Evolutionary conservation across 441 rosid genomes (phyloP), one percentile per base, ranked within the genome.

Genomic region (Jatropha podagrica): DNA sequence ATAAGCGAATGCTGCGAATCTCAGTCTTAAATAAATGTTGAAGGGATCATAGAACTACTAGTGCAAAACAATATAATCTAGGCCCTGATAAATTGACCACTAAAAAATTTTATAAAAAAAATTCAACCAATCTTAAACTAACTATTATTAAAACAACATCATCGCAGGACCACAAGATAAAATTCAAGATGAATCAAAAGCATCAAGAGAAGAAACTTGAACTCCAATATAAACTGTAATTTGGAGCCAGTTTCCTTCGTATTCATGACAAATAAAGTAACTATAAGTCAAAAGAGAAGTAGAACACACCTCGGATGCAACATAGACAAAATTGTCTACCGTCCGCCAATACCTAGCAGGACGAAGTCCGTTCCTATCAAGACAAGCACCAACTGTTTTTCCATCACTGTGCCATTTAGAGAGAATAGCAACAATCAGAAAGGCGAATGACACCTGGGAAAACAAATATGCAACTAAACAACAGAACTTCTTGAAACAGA

Each of bases 291-390:
- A 71, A 64, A 63, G 52, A 80, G 62, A 80, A 48, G 74, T 63
- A 79, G 60, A 82, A 73, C 91, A 68, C 73, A 96, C 99, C 98
- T 96, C 99, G 78, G 99, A 96, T 68, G 99, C 98, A 77, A 96
- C 98, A 81, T 96, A 96, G 70, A 96, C 99, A 65, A 92, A 78
- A 88, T 96, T 96, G 89, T 96, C 99, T 52, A 80, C 81, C 11
- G 99, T 96, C 77, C 90, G 88, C 99, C 99, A 96, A 69, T 96
- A 96, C 78, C 99, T 86, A 83, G 99, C 99, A 60, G 99, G 99
- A 76, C 99, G 98, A 87, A 96, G 99, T 52, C 99, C 99, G 75
- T 96, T 96, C 69, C 99, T 91, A 80, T 96, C 98, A 78, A 96
- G 98, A 82, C 96, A 89, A 75, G 99, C 99, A 71, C 99, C 99